Conservation (phyloP, 306 rosid species). For the Cucumis cinereus region DNA sequence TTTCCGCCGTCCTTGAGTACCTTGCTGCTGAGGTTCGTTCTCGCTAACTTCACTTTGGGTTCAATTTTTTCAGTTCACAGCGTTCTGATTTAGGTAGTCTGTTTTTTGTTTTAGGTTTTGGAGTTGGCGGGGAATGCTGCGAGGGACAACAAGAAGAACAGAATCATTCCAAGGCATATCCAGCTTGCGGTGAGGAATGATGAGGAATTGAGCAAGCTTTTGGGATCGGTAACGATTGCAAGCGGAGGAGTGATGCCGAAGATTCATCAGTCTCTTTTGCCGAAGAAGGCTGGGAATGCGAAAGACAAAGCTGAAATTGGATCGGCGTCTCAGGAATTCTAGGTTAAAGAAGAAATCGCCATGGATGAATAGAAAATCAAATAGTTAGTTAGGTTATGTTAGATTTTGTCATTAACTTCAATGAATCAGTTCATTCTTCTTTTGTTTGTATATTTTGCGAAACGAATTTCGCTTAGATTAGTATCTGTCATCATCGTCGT, state of each 20-base stretch:
- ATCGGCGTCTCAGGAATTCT: slow-evolving; percentile 53
- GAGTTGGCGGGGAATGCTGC: neutral
- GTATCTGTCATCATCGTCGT: neutral
- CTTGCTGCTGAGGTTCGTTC: slow-evolving; percentile 66
- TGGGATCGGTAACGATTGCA: slow-evolving; percentile 59
- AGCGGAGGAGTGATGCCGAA: slow-evolving; percentile 16
- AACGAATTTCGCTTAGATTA: neutral
- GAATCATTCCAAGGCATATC: slow-evolving; percentile 61
- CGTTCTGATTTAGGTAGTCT: neutral
- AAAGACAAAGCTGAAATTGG: slow-evolving; percentile 46
- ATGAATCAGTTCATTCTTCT: neutral
- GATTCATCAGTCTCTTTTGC: slow-evolving; percentile 43
- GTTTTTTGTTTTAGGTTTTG: neutral
- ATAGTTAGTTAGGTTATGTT: neutral
- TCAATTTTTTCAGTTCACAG: neutral
- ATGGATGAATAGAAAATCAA: neutral
- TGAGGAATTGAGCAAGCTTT: slow-evolving; percentile 55
- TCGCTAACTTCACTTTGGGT: neutral
- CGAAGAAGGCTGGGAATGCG: slow-evolving; percentile 28
- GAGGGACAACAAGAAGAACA: slow-evolving; percentile 39
- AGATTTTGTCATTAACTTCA: neutral
- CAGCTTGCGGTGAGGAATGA: slow-evolving; percentile 79
- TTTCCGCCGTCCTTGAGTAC: slow-evolving; percentile 78
- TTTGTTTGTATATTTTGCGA: neutral
- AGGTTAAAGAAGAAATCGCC: neutral